Evolutionary conservation across 1,284 basidiomycete genomes (phyloP), one percentile per base, ranked within the genome.

Genomic region (Leccinum colubrinum): DNA sequence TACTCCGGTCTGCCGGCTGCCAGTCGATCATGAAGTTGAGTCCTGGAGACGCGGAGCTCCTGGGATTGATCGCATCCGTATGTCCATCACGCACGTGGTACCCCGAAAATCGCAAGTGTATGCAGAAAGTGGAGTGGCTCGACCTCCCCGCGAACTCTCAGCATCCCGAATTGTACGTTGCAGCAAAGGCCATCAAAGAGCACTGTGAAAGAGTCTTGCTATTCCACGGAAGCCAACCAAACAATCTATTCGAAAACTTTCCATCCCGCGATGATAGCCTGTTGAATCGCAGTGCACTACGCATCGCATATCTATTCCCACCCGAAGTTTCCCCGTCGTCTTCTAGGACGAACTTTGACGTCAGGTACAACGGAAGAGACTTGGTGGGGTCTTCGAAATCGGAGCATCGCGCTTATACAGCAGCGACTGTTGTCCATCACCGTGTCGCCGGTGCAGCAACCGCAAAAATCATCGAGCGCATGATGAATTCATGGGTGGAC

Each of bases 21-120:
- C 68, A 65, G 7, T 81, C 84, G 0, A 81, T 82, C 63, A 74
- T 77, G 63, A 67, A 64, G 12, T 68, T 83, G 1, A 58, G 56
- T 3, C 9, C 41, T 4, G 65, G 67, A 0, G 77, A 80, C 7
- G 65, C 59, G 1, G 55, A 68, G 3, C 64, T 82, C 9, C 64
- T 84, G 7, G 30, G 62, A 4, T 33, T 70, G 39, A 80, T 84
- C 17, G 61, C 64, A 3, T 55, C 66, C 0, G 63, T 84, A 0
- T 75, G 73, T 3, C 80, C 83, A 0, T 15, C 53, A 0, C 71
- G 79, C 8, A 57, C 54, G 0, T 81, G 71, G 61, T 79, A 81
- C 66, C 79, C 81, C 6, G 17, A 46, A 20, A 17, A 56, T 62
- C 65, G 75, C 17, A 58, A 62, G 46, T 66, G 62, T 5, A 81